Evolutionary conservation across 2,329 filamentous ascomycete species (phyloP), one percentile per base, ranked within the genome.

Genomic region (Ascochyta pisi): DNA sequence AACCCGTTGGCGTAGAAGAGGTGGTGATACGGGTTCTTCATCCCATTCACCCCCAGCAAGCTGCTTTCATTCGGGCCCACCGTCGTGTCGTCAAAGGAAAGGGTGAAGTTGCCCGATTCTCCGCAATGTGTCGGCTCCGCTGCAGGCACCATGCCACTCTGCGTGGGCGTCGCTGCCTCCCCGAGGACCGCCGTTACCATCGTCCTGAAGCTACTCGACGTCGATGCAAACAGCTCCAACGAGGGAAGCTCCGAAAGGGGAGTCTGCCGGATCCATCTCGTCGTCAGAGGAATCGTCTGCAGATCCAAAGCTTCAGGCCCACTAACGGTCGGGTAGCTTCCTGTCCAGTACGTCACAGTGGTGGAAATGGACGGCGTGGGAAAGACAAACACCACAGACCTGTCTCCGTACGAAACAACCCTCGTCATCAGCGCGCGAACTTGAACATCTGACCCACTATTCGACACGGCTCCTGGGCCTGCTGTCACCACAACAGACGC

Each of bases 1-100:
- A 78, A 84, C 22, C 81, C 82, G 51, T 79, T 75, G 38, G 79
- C 79, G 69, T 81, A 84, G 65, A 77, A 78, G 43, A 84, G 75
- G 62, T 83, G 81, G 50, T 81, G 77, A 60, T 82, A 83, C 1
- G 81, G 81, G 50, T 77, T 79, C 60, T 73, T 77, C 54, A 83
- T 73, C 7, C 70, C 70, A 40, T 69, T 70, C 13, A 68, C 73
- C 2, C 75, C 74, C 16, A 79, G 60, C 33, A 77, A 66, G 31
- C 76, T 68, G 50, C 71, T 74, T 33, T 70, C 55, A 6, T 62
- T 55, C 50, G 58, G 41, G 4, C 59, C 57, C 19, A 68, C 66
- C 7, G 62, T 59, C 5, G 57, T 66, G 53, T 64, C 65, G 35
- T 68, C 72, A n/a, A 74, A 73, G 0, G 38, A 63, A 23, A 72